Evolutionary conservation across 2,329 filamentous ascomycete genomes (phyloP).

Genomic region (Escovopsis sp.): DNA sequence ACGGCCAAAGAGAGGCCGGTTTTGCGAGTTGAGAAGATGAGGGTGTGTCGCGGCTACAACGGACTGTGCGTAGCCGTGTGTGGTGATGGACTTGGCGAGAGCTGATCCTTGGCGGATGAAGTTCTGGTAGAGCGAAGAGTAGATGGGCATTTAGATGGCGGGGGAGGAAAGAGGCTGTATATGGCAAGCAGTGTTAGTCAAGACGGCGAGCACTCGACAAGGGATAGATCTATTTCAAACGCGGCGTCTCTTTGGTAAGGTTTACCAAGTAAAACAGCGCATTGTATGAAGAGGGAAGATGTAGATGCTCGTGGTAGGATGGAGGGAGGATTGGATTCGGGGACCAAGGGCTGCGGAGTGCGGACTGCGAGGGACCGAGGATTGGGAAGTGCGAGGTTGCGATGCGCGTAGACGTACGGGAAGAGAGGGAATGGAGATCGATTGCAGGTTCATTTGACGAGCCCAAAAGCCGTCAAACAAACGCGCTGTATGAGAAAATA

Average conservation of each 20-base stretch:
- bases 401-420: constrained; percentile 36
- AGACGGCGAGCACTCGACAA: too few species aligned
- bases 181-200: constrained; percentile 13
- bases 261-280: neutral
- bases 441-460: constrained; percentile 99
- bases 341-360: neutral
- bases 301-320: neutral
- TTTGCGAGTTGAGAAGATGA: constrained; percentile 61
- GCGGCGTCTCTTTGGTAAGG: too few species aligned
- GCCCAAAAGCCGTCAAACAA: constrained; percentile 68
- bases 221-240: too few species aligned
- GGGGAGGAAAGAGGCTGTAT: constrained; percentile 39
- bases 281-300: neutral
- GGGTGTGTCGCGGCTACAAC: constrained; percentile 87
- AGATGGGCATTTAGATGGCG: constrained; percentile 81
- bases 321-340: neutral
- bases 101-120: constrained; percentile 91
- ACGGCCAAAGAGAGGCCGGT: constrained; percentile 47
- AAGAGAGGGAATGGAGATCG: constrained; percentile 42
- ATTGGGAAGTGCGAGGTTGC: neutral
- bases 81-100: constrained; percentile 78
- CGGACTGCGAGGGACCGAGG: neutral
- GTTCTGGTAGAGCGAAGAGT: constrained; percentile 54
- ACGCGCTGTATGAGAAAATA: constrained; percentile 47
- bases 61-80: constrained; percentile 95